Conservation (phyloP, 2,329 filamentous ascomycete genomes). For the Arthrobotrys megalospora region DNA sequence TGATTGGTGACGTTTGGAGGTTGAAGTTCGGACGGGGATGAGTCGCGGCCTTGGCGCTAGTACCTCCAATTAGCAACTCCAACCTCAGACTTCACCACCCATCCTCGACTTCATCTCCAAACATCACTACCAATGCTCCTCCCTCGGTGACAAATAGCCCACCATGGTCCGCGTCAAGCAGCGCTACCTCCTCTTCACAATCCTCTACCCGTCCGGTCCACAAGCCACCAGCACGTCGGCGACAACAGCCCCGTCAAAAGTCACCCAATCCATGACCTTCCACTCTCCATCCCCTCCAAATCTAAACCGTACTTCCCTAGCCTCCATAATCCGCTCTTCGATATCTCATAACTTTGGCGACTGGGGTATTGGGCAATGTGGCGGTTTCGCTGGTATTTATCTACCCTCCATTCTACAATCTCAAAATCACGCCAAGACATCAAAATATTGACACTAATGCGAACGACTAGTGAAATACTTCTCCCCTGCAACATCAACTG, state of each 20-base stretch:
- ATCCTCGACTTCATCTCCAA: constrained; percentile 8
- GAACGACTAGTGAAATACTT: constrained; percentile 84
- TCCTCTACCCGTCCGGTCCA: constrained; percentile 81
- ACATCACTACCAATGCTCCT: constrained; percentile 13
- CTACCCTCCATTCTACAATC: neutral
- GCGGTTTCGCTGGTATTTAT: constrained; percentile 76
- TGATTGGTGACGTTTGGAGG: neutral
- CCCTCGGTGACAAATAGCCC: constrained; percentile 34
- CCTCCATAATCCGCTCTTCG: constrained; percentile 79
- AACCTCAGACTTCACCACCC: neutral
- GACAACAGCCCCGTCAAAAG: constrained; percentile 63
- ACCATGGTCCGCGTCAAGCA: constrained; percentile 96
- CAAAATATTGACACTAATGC: constrained; percentile 1
- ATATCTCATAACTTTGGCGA: constrained; percentile 86
- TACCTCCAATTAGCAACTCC: neutral
- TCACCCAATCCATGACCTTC: constrained; percentile 78
- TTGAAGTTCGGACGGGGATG: constrained; percentile 14
- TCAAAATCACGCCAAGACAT: constrained; percentile 11
- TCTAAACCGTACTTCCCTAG: constrained; percentile 77
- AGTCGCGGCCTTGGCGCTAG: constrained; percentile 6
- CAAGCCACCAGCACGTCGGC: neutral
- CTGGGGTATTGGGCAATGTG: constrained; percentile 83
- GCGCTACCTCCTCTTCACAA: constrained; percentile 93
- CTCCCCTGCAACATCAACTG: constrained; percentile 91
- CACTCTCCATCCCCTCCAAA: constrained; percentile 83